Base-by-base conservation (phyloP, 805 yeast genomes). In the Jamesozyma jinghongensis region DNA sequence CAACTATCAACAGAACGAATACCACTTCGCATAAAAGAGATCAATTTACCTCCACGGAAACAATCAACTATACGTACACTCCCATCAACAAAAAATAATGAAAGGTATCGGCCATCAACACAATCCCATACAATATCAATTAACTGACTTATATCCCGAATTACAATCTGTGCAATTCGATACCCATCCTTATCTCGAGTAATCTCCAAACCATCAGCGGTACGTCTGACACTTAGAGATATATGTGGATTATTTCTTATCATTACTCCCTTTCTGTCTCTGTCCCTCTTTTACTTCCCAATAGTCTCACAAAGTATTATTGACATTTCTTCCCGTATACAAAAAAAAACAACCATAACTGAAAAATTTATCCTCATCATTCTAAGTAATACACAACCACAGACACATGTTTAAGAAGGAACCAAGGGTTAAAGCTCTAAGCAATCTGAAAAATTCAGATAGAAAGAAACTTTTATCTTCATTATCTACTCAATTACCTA, bases 391-490 rank as follows among this genome's bases (percentile, higher is more conserved):
- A 12, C 10, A n/a, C 6, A 12, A 20, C 3, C 36, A 20, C 12
- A 20, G 4, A 22, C 14, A n/a, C 6, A 62, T 62, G 66, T 62
- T 62, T 37, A 58, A 54, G 45, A 62, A 62, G 39, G 62, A 59
- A 18, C 63, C 63, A 3, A 67, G 73, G 54, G 67, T 81, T 42
- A 88, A 87, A 62, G 79, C 94, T 3, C 67, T 77, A 38, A 74
- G 94, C 17, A 85, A 85, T 51, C 68, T 92, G 44, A 87, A 86
- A 61, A 75, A 85, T 12, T 82, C 95, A 0, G 97, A 86, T 48
- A 67, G 92, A 32, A 73, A 59, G 49, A 49, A 59, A 25, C 53
- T 77, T 12, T 50, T 71, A 14, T 64, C 70, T 34, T 72, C 69
- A 25, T 59, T 65, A 4, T 68, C 69, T 40, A 49, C 54, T 12